These are phyloP conservation scores for Pythium oligandrum DNA, from an alignment of 352 stramenopile species.

Conservation along the genomic window DNA sequence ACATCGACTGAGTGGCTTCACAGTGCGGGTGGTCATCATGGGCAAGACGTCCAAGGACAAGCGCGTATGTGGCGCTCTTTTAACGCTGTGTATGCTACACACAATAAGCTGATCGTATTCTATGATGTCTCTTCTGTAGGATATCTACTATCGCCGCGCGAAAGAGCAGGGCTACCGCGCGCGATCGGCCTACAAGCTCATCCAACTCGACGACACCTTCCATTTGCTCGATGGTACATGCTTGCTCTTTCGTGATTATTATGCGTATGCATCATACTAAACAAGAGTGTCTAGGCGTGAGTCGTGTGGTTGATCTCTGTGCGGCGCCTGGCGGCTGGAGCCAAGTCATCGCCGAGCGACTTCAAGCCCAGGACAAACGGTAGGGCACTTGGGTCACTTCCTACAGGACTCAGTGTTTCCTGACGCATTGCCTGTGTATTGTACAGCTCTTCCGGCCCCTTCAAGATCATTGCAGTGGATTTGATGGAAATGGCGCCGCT, in stretches of 20 bases:
- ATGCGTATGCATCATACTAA: not conserved
- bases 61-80: slow-evolving; percentile 45
- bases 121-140: slow-evolving; percentile 23
- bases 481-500: slow-evolving; percentile 97
- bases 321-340: slow-evolving; percentile 83
- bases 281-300: slow-evolving; percentile 37
- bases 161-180: slow-evolving; percentile 96
- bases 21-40: slow-evolving; percentile 29
- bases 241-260: not conserved
- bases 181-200: slow-evolving; percentile 97
- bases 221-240: slow-evolving; percentile 78
- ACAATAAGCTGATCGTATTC: no score
- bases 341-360: slow-evolving; percentile 76
- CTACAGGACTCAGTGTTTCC: no score
- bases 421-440: no score
- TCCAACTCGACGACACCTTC: slow-evolving; percentile 99
- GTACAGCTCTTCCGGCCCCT: slow-evolving; percentile 1
- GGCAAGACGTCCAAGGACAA: slow-evolving; percentile 91
- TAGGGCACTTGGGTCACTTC: no score
- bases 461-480: slow-evolving; percentile 73
- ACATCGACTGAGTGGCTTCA: no score
- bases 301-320: slow-evolving; percentile 78
- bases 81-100: no score
- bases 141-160: slow-evolving; percentile 92
- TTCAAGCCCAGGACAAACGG: slow-evolving; percentile 25